These are phyloP conservation scores for Leptomonas pyrrhocoris DNA, from an alignment of 208 protist genomes.

Conservation along the genomic window DNA sequence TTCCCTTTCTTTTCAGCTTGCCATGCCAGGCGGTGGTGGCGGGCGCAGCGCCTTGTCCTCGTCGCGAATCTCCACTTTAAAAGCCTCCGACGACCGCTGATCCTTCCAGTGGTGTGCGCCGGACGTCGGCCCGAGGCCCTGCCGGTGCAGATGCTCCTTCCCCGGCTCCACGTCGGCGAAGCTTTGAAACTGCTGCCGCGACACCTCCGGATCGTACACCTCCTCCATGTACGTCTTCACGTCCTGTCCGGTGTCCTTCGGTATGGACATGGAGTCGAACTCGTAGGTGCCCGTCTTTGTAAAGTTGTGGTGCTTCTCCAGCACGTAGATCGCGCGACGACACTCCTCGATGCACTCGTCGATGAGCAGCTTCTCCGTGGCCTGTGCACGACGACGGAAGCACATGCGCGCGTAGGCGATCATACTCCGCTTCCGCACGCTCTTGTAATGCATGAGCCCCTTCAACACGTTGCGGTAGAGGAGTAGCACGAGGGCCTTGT, in stretches of 20 bases:
- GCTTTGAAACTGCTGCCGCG: slow-evolving; percentile 82
- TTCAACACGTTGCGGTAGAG: slow-evolving; percentile 87
- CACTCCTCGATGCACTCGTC: slow-evolving; percentile 91
- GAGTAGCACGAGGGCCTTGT: slow-evolving; percentile 78
- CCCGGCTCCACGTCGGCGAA: slow-evolving; percentile 86
- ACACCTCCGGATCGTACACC: slow-evolving; percentile 88
- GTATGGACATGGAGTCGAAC: slow-evolving; percentile 85
- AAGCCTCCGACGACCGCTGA: slow-evolving; percentile 54
- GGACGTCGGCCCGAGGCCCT: slow-evolving; percentile 69
- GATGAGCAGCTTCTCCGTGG: slow-evolving; percentile 88
- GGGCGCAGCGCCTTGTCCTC: slow-evolving; percentile 83
- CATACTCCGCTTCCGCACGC: slow-evolving; percentile 74
- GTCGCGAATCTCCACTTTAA: slow-evolving; percentile 76
- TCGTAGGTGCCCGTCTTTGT: slow-evolving; percentile 77
- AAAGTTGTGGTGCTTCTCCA: slow-evolving; percentile 87
- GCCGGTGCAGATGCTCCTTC: slow-evolving; percentile 69
- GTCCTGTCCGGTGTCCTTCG: slow-evolving; percentile 89
- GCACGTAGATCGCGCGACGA: slow-evolving; percentile 78
- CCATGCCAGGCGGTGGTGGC: slow-evolving; percentile 74
- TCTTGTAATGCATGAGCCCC: slow-evolving; percentile 79
- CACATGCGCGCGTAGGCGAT: slow-evolving; percentile 83
- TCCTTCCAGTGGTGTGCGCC: slow-evolving; percentile 76
- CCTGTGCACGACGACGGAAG: slow-evolving; percentile 71
- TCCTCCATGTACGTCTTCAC: slow-evolving; percentile 93
- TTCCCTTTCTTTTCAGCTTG: slow-evolving; percentile 15